A percentile compares a stretch with the other conserved stretches of the same genome.
These are phyloP conservation scores for Erigeron philadelphicus DNA, from an alignment of 140 eudicot species.

Conservation along the genomic window DNA sequence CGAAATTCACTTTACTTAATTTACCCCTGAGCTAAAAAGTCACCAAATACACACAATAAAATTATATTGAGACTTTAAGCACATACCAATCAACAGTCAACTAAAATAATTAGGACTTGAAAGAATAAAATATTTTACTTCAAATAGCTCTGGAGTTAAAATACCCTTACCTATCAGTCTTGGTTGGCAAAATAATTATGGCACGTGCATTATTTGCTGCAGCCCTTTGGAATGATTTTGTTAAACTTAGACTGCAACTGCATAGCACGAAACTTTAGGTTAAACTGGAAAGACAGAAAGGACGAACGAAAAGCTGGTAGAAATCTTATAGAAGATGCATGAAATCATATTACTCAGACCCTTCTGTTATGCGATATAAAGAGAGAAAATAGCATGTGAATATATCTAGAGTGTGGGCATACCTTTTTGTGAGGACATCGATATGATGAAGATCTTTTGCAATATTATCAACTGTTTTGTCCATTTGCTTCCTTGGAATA, in stretches of 20 bases:
- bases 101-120: background rate
- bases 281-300: slow-evolving; percentile 17
- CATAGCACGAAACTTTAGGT: slow-evolving; percentile 26
- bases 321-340: background rate
- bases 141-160: no score
- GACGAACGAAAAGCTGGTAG: slow-evolving; percentile 5
- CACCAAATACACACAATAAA: no score
- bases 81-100: background rate
- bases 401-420: background rate
- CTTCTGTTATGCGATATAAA: slow-evolving; percentile 1
- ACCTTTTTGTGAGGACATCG: slow-evolving; percentile 90
- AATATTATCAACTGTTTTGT: slow-evolving; percentile 62
- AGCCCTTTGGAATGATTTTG: slow-evolving; percentile 95
- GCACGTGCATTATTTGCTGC: slow-evolving; percentile 97
- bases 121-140: background rate
- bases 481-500: slow-evolving; percentile 88
- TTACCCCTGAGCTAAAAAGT: no score
- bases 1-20: no score
- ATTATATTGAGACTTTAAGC: no score
- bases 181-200: slow-evolving; percentile 80
- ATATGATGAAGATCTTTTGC: slow-evolving; percentile 85
- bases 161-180: slow-evolving; percentile 68
- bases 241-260: slow-evolving; percentile 91
- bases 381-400: background rate
- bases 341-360: background rate